Base-by-base conservation (phyloP, 2,329 filamentous ascomycete species). In the Boeremia lycopersici region DNA sequence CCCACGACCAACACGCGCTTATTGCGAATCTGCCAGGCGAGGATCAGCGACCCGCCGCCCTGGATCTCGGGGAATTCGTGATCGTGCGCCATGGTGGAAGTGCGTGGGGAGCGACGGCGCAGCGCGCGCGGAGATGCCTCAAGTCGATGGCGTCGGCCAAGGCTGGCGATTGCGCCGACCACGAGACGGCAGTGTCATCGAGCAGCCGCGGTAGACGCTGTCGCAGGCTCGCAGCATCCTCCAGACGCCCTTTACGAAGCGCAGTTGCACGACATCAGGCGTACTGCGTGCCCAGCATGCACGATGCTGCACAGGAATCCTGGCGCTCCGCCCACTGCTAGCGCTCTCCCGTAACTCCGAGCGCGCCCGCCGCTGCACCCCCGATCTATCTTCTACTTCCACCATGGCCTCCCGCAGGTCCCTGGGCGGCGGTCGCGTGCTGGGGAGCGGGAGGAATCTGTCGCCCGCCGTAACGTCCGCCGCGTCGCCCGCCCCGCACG, bases 1-100 rank as follows among this genome's bases (percentile, higher is more conserved):
- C 95, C 95, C 7, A 99, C 86, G 4, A 99, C 90, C n/a, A 99
- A 79, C 13, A 98, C 89, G 61, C 87, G 86, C 77, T 96, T 97
- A 75, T 88, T 88, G 72, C 87, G 89, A 68, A 96, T 88, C 79
- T 98, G 95, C 93, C 93, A 99, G 71, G 95, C 95, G 47, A 99
- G 81, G 60, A 99, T 95, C 62, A 99, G 79, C 58, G 93, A 98
- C 55, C 93, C 95, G 46, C 93, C 93, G 52, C 91, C 90, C 76
- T 97, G 88, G 26, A 98, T 85, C 60, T 89, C 82, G 53, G 93
- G 91, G 71, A 90, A 97, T 13, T 54, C 52, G 19, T 48, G 36
- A 45, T 83, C 73, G 11, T 73, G 70, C 47, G 79, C 73, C 81
- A 83, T 83, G 50, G 63, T 72, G 57, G 48, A 44, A 47, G n/a